Evolutionary conservation across 176 grass and related monocot genomes (phyloP).

Genomic region (Paspalum notatum): DNA sequence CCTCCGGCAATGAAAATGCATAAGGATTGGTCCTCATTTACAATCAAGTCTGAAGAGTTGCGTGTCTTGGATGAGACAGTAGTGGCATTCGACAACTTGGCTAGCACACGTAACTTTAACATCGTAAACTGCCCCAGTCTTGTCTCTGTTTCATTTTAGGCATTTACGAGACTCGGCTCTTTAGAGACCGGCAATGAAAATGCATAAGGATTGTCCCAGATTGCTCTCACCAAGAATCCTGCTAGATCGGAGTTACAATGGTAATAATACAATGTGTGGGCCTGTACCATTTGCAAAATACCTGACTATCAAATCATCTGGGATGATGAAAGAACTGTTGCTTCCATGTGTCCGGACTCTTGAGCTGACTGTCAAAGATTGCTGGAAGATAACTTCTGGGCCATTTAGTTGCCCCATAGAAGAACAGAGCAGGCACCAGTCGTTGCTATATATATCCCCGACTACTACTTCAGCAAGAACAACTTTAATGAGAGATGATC

Average conservation of each 20-base stretch:
- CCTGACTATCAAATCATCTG: neutral
- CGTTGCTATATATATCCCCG: neutral
- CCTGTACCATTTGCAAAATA: neutral
- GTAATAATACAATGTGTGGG: neutral
- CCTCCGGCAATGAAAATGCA: neutral
- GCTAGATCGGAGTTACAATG: neutral
- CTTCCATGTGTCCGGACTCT: neutral
- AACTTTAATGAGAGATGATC: neutral
- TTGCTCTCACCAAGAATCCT: neutral
- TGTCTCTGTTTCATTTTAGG: slow-evolving; percentile 7
- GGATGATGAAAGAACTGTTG: neutral
- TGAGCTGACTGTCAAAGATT: neutral
- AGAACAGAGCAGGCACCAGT: too few species aligned
- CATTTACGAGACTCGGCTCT: slow-evolving; percentile 26
- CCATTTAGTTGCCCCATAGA: neutral
- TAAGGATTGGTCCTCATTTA: neutral
- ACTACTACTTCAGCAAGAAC: neutral
- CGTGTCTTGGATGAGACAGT: slow-evolving; percentile 4
- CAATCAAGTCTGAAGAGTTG: neutral
- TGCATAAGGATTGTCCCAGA: slow-evolving; percentile 23
- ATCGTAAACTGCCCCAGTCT: slow-evolving; percentile 38
- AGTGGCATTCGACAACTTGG: slow-evolving; percentile 9
- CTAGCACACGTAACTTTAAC: neutral
- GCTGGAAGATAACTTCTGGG: neutral
- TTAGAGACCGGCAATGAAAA: slow-evolving; percentile 30